Evolutionary conservation across 2,329 filamentous ascomycete species (phyloP).

Genomic region (Xylariaceae sp.): DNA sequence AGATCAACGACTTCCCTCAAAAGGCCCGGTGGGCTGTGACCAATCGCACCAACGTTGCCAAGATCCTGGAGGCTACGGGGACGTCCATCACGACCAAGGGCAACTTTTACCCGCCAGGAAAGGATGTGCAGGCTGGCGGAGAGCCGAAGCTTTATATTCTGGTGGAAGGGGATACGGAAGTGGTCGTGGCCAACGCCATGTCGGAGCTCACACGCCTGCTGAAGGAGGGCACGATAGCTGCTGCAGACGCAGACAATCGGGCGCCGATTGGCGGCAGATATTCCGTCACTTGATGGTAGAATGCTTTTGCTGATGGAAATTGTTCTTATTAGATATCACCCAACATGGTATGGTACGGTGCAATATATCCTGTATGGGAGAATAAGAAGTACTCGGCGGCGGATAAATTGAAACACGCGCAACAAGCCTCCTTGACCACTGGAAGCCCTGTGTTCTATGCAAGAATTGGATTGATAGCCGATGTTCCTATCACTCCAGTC

Average conservation of each 20-base stretch:
- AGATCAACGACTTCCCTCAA: slow-evolving; percentile 99
- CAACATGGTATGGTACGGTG: no score
- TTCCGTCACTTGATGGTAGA: slow-evolving; percentile 71
- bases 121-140: slow-evolving; percentile 65
- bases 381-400: no score
- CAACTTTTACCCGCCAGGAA: slow-evolving; percentile 76
- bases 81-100: slow-evolving; percentile 98
- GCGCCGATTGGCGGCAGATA: slow-evolving; percentile 77
- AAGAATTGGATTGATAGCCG: no score
- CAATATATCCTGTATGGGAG: no score
- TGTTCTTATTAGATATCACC: no score
- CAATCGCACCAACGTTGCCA: slow-evolving; percentile 95
- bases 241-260: slow-evolving; percentile 76
- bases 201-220: slow-evolving; percentile 80
- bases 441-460: no score
- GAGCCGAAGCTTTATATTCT: slow-evolving; percentile 96
- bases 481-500: no score
- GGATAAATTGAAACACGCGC: no score
- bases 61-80: slow-evolving; percentile 90
- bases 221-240: slow-evolving; percentile 83
- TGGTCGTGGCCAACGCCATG: slow-evolving; percentile 85
- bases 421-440: no score
- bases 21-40: slow-evolving; percentile 98
- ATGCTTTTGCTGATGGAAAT: no score
- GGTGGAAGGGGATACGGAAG: slow-evolving; percentile 93